Percentiles rank a stretch among this genome's conserved stretches.
phyloP scores from a whole-genome alignment of 2,329 filamentous ascomycete species.

The Capronia coronata region DNA sequence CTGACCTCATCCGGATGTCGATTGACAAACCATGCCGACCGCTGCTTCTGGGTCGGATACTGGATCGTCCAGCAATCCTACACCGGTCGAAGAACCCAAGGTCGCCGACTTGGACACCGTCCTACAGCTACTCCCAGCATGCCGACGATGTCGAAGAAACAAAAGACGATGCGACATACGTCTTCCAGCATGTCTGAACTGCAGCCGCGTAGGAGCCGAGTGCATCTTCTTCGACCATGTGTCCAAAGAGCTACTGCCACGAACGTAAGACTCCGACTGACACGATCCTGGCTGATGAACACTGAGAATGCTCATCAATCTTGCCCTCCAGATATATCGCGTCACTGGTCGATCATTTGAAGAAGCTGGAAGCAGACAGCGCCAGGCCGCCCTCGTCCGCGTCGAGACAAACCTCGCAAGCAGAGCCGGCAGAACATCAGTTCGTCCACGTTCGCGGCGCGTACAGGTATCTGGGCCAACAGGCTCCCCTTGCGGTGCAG shows the following conservation, averaged over 20 bases:
- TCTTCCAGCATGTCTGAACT: conserved; percentile 7
- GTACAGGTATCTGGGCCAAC: conserved; percentile 1
- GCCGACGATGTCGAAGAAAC: conserved; percentile 1
- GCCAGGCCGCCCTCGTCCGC: neutral
- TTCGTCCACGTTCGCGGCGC: conserved; percentile 2
- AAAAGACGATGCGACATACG: conserved; percentile 5
- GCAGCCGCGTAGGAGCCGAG: conserved; percentile 7
- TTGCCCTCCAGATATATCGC: conserved; percentile 1
- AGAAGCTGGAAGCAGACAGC: neutral
- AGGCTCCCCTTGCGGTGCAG: neutral
- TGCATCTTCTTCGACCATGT: conserved; percentile 10
- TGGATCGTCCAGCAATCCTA: neutral
- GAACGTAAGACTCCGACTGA: conserved; percentile 1
- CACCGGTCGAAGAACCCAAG: neutral
- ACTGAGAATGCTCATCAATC: neutral
- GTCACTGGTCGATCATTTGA: conserved; percentile 5
- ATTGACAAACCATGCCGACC: neutral
- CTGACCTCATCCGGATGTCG: too few relatives aligned
- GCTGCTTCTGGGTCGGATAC: neutral
- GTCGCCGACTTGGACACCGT: conserved; percentile 4
- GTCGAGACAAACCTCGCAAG: neutral
- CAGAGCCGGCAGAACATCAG: neutral
- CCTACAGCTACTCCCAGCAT: conserved; percentile 2
- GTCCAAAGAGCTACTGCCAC: conserved; percentile 6
- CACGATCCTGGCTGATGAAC: neutral